A percentile compares a stretch with the other conserved stretches of the same genome.
Evolutionary conservation across 2,329 filamentous ascomycete genomes (phyloP).

Genomic region (Ophiocordyceps sinensis): DNA sequence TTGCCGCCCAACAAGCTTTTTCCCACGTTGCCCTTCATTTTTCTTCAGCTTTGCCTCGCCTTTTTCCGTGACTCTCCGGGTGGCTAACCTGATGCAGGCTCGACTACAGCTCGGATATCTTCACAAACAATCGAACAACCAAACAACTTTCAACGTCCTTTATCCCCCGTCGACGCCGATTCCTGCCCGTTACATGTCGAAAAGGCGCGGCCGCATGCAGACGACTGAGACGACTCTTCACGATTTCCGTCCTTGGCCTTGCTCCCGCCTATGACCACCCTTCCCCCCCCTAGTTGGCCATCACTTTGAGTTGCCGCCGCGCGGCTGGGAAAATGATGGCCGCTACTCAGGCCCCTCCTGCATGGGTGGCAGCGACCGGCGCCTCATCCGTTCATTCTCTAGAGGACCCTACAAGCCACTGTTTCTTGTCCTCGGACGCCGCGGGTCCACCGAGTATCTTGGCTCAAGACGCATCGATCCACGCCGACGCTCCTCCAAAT

Average conservation of each 20-base stretch:
- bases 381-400: conserved; percentile 12
- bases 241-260: neutral
- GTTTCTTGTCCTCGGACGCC: conserved; percentile 8
- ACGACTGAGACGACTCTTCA: no score
- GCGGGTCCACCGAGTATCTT: neutral
- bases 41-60: neutral
- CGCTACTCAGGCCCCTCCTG: conserved; percentile 23
- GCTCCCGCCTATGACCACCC: conserved; percentile 23
- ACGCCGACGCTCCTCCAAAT: conserved; percentile 35
- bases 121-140: neutral
- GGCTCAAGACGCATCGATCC: conserved; percentile 2
- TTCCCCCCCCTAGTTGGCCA: conserved; percentile 21
- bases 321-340: conserved; percentile 33
- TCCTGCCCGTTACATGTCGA: neutral
- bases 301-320: conserved; percentile 30
- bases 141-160: neutral
- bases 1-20: neutral
- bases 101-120: neutral
- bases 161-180: neutral
- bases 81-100: neutral
- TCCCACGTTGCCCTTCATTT: neutral
- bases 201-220: neutral
- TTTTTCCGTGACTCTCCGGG: neutral
- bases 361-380: conserved; percentile 16
- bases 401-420: conserved; percentile 9